Evolutionary conservation across 129 eudicot species (phyloP).

Genomic region (Flaveria ramosissima): DNA sequence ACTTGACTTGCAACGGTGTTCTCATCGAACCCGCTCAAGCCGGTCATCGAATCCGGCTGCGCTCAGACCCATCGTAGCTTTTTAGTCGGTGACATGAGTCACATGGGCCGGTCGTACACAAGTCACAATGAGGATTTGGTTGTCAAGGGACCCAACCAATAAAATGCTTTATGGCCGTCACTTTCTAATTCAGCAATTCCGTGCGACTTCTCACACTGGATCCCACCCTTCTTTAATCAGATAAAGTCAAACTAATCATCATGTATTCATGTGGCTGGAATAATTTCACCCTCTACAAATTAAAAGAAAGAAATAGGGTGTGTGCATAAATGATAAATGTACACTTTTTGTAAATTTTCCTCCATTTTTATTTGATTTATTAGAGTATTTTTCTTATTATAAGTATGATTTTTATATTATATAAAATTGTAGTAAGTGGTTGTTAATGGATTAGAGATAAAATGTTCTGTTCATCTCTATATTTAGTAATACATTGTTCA

Average conservation of each 20-base stretch:
- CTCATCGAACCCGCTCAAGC: too few species aligned
- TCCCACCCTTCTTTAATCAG: conserved; percentile 13
- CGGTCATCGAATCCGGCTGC: too few species aligned
- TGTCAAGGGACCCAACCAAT: conserved; percentile 10
- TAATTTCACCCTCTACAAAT: not conserved
- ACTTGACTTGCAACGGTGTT: too few species aligned
- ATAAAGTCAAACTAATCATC: not conserved
- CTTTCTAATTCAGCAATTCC: not conserved
- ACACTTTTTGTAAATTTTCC: not conserved
- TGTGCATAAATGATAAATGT: not conserved
- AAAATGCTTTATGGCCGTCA: conserved; percentile 7
- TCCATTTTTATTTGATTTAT: not conserved
- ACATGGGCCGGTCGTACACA: conserved; percentile 8
- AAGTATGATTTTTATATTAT: too few species aligned
- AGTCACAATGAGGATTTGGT: conserved; percentile 5
- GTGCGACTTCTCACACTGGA: conserved; percentile 16
- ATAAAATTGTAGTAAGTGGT: too few species aligned
- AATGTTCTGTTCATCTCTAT: too few species aligned
- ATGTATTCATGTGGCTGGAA: not conserved
- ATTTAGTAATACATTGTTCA: too few species aligned
- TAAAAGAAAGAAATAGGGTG: not conserved
- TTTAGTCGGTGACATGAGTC: not conserved
- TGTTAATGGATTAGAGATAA: too few species aligned
- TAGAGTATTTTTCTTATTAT: not conserved
- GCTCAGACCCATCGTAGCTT: not conserved